These are phyloP conservation scores for Gymnopus androsaceus DNA, from an alignment of 1,284 basidiomycete genomes.

Conservation along the genomic window DNA sequence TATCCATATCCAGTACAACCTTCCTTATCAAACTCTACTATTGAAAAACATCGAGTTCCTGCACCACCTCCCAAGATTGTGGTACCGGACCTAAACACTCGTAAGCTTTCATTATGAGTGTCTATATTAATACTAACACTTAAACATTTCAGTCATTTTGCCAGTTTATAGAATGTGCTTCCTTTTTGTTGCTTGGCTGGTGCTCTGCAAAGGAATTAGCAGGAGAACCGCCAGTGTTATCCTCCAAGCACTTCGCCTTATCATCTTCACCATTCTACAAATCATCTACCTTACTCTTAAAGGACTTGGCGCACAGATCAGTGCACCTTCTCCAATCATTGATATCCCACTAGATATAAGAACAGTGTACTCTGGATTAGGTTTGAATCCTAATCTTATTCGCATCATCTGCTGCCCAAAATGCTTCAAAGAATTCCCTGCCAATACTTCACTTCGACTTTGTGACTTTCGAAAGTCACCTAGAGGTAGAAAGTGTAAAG, in stretches of 20 bases:
- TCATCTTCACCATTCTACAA: neutral
- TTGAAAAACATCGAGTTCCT: too few relatives aligned
- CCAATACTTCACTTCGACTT: conserved; percentile 12
- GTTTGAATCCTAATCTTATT: conserved; percentile 26
- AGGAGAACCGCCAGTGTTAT: neutral
- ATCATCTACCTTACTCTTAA: conserved; percentile 5
- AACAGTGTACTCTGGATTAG: conserved; percentile 15
- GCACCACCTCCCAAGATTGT: too few relatives aligned
- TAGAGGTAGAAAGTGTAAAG: conserved; percentile 21
- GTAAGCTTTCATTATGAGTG: too few relatives aligned
- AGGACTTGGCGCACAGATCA: neutral
- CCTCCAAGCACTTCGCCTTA: neutral
- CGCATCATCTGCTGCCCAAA: conserved; percentile 28
- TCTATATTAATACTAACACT: too few relatives aligned
- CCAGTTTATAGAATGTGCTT: neutral
- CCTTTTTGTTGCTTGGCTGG: conserved; percentile 5
- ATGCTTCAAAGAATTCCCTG: conserved; percentile 26
- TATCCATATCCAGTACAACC: too few relatives aligned
- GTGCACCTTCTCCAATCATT: neutral
- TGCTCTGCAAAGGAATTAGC: neutral
- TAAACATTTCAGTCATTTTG: neutral
- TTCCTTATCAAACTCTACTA: too few relatives aligned
- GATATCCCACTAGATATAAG: conserved; percentile 21
- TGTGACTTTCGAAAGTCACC: conserved; percentile 20
- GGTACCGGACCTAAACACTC: too few relatives aligned